These are phyloP conservation scores for Sugiyamaella boreocaroliniensis DNA, from an alignment of 805 yeast species.

Conservation along the genomic window DNA sequence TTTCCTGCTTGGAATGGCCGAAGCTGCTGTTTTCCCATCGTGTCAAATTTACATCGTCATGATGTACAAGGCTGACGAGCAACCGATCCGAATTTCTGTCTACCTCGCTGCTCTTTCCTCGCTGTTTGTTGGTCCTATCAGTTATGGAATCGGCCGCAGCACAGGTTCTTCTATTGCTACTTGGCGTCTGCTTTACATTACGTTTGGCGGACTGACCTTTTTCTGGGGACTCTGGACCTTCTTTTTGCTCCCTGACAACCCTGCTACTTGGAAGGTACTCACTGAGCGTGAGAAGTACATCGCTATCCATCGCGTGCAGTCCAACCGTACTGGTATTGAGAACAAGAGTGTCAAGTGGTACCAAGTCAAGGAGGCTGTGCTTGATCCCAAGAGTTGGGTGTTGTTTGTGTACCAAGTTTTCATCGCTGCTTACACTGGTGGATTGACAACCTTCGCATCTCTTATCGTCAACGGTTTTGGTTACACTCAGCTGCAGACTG, in stretches of 20 bases:
- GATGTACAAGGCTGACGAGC: conserved; percentile 46
- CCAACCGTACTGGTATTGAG: conserved; percentile 34
- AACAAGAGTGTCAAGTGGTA: conserved; percentile 42
- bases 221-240: conserved; percentile 3
- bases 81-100: conserved; percentile 36
- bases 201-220: conserved; percentile 1
- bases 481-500: neutral
- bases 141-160: conserved; percentile 26
- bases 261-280: conserved; percentile 43
- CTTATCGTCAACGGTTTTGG: conserved; percentile 4
- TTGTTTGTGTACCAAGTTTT: conserved; percentile 31
- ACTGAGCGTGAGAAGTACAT: conserved; percentile 44
- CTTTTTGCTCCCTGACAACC: conserved; percentile 49
- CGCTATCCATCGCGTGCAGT: conserved; percentile 39
- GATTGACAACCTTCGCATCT: neutral
- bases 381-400: conserved; percentile 40
- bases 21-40: conserved; percentile 45
- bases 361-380: conserved; percentile 43
- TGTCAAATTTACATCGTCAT: conserved; percentile 50
- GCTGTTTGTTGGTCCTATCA: conserved; percentile 32
- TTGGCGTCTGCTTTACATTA: conserved; percentile 31
- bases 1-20: conserved; percentile 45
- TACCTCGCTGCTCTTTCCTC: conserved; percentile 26
- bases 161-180: conserved; percentile 30
- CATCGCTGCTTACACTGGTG: conserved; percentile 18